Conservation (phyloP, 169 alveolate genomes). For the Cryptosporidium felis region DNA sequence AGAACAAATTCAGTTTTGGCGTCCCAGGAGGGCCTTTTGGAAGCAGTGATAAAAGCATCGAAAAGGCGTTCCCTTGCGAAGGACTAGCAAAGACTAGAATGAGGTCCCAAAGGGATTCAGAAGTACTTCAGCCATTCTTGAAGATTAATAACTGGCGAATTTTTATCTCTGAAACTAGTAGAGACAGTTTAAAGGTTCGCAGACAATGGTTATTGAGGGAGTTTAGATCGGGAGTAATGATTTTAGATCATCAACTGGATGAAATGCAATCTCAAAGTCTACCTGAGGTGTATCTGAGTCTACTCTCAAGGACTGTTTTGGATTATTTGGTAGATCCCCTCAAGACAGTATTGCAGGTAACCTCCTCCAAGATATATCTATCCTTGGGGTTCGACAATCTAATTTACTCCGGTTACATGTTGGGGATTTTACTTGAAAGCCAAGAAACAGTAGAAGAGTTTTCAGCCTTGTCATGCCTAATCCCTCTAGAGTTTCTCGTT, state of each 20-base stretch:
- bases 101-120: neutral
- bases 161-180: neutral
- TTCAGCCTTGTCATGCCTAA: conserved; percentile 8
- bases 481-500: conserved; percentile 18
- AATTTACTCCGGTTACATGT: conserved; percentile 51
- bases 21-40: too few species aligned
- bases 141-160: conserved; percentile 23
- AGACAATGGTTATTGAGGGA: neutral
- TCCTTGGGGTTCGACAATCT: conserved; percentile 57
- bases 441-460: conserved; percentile 11
- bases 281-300: neutral
- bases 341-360: neutral
- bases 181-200: neutral
- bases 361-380: neutral
- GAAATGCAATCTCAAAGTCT: neutral
- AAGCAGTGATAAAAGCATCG: too few species aligned
- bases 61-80: too few species aligned
- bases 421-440: conserved; percentile 1
- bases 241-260: conserved; percentile 12
- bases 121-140: conserved; percentile 26
- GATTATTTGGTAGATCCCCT: conserved; percentile 25
- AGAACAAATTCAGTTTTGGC: too few species aligned
- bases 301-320: conserved; percentile 17
- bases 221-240: neutral
- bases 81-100: too few species aligned